These are phyloP conservation scores for Aspergillus felis DNA, from an alignment of 2,329 filamentous ascomycete species.

Conservation along the genomic window DNA sequence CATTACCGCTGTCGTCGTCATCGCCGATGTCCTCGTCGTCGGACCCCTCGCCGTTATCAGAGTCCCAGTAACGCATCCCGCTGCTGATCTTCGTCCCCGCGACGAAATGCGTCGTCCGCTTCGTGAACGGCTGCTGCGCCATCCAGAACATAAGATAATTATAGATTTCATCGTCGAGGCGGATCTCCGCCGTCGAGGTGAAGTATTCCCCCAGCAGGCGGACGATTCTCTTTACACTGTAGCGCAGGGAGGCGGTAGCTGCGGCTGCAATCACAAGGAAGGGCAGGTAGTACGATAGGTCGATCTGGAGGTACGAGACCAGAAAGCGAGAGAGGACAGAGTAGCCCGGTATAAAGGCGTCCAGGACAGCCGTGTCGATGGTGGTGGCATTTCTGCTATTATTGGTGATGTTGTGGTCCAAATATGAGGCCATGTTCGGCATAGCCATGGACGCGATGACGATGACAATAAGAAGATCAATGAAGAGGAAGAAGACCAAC, in stretches of 20 bases:
- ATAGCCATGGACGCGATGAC: not conserved
- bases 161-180: constrained; percentile 68
- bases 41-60: constrained; percentile 17
- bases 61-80: constrained; percentile 25
- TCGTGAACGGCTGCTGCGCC: constrained; percentile 58
- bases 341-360: constrained; percentile 65
- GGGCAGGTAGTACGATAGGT: constrained; percentile 61
- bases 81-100: constrained; percentile 59
- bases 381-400: constrained; percentile 13
- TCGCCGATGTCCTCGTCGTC: constrained; percentile 20
- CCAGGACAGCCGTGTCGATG: constrained; percentile 41
- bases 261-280: constrained; percentile 50
- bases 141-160: constrained; percentile 70
- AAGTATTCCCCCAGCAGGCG: constrained; percentile 51
- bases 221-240: constrained; percentile 49
- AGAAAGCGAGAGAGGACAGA: constrained; percentile 53
- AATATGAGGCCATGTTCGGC: not conserved
- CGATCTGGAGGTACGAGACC: constrained; percentile 56
- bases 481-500: not conserved
- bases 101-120: constrained; percentile 58
- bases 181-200: constrained; percentile 64
- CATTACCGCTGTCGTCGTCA: constrained; percentile 19
- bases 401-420: constrained; percentile 11
- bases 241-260: constrained; percentile 51
- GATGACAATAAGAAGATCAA: not conserved